phyloP scores from a whole-genome alignment of 202 grass and related monocot species.

The Bolboschoenoplectus hybrid region DNA sequence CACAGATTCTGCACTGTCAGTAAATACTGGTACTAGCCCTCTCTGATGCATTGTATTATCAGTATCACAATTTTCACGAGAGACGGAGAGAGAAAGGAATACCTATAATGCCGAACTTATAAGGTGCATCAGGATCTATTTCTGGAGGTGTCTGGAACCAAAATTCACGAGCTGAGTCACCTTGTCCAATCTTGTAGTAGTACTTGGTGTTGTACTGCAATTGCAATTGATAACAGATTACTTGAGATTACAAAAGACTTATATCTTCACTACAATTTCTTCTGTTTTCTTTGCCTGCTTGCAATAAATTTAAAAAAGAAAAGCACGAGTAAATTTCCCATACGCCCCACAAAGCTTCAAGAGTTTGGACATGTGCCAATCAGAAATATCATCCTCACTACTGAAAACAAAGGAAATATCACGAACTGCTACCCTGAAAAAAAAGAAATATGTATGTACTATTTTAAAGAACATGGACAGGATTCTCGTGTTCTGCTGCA shows the following conservation, averaged over 20 bases:
- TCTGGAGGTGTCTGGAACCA: constrained; percentile 92
- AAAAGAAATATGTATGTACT: not conserved
- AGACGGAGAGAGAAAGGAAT: constrained; percentile 28
- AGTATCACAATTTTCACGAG: not conserved
- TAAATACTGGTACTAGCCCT: not conserved
- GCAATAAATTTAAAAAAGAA: not conserved
- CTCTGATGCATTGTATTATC: not conserved
- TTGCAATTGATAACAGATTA: constrained; percentile 35
- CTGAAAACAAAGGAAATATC: not conserved
- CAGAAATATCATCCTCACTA: constrained; percentile 1
- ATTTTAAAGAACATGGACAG: not conserved
- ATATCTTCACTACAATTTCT: not conserved
- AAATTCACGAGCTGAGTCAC: constrained; percentile 76
- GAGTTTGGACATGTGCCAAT: not conserved
- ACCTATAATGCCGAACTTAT: constrained; percentile 92
- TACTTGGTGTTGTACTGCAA: constrained; percentile 86
- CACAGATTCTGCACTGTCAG: not conserved
- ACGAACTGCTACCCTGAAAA: not conserved
- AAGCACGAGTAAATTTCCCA: constrained; percentile 2
- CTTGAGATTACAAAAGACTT: constrained; percentile 24
- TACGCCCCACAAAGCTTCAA: not conserved
- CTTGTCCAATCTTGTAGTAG: constrained; percentile 88
- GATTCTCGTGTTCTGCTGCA: not conserved
- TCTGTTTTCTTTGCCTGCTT: not conserved
- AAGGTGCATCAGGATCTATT: constrained; percentile 78